Base-by-base conservation (phyloP, 441 rosid genomes). In the Croton laevigatus region DNA sequence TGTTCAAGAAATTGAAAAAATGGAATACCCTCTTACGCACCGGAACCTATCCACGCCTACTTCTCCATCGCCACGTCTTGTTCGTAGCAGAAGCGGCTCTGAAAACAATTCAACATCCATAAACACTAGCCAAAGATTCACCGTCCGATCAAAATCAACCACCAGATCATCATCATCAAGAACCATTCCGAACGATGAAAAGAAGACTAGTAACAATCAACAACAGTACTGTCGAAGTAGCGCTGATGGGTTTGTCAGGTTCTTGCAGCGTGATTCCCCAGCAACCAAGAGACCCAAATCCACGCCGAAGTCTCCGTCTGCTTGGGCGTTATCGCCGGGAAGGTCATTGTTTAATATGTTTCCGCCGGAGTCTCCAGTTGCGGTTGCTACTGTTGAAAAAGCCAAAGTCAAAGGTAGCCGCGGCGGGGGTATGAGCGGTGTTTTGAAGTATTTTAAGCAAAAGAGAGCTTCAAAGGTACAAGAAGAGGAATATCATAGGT, bases 261-360 rank as follows among this genome's bases (percentile, higher is more conserved):
- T 78, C 73, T 68, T 75, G 79, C 85, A 80, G 42, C 38, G 70
- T 23, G 55, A 69, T 71, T 57, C 59, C 8, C 16, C 66, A 7
- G 59, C 45, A 19, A 8, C 22, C 6, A 79, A 59, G 70, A 81
- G 72, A 69, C 58, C 73, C 6, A 73, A 66, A 67, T 54, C 82
- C 0, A 20, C 68, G 73, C 73, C 46, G 63, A 65, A 37, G 68
- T 65, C 60, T 12, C 81, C 90, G 1, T 92, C 94, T 0, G 93
- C 98, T 8, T 89, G 95, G 98, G 90, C 88, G 7, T 77, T 88
- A 71, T 91, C 93, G 1, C 89, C 89, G 0, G 95, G 91, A 17
- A 80, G 93, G 62, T 59, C 84, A 55, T 71, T 80, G 1, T 75
- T 71, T 16, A 68, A 60, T 17, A 9, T 72, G 69, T 59, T 66